Evolutionary conservation across 1,139 yeast species (phyloP).

Genomic region (Yamadazyma triangularis): DNA sequence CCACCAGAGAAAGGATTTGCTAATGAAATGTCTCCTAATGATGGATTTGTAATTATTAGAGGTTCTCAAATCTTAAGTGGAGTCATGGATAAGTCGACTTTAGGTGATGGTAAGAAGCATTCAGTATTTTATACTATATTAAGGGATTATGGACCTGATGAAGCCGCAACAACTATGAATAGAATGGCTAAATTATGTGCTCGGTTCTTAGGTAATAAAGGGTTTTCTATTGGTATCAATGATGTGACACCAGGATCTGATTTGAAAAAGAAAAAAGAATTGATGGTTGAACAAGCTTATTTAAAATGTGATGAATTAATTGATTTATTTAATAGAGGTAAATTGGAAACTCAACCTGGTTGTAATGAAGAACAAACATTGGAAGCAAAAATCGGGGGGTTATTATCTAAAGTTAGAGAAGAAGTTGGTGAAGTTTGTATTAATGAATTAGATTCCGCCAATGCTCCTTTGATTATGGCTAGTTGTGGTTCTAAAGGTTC

Average conservation of each 20-base stretch:
- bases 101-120: slow-evolving; percentile 98
- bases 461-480: slow-evolving; percentile 98
- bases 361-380: slow-evolving; percentile 97
- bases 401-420: slow-evolving; percentile 94
- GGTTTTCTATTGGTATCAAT: slow-evolving; percentile 94
- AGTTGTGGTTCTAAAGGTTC: slow-evolving; percentile 99
- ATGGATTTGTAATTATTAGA: slow-evolving; percentile 86
- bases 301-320: slow-evolving; percentile 89
- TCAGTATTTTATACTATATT: slow-evolving; percentile 93
- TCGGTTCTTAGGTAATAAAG: slow-evolving; percentile 87
- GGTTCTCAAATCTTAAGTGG: slow-evolving; percentile 90
- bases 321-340: slow-evolving; percentile 73
- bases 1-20: slow-evolving; percentile 69
- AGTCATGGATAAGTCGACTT: slow-evolving; percentile 92
- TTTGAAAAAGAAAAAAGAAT: slow-evolving; percentile 74
- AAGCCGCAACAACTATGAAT: slow-evolving; percentile 95
- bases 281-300: slow-evolving; percentile 88
- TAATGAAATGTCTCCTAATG: slow-evolving; percentile 95
- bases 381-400: slow-evolving; percentile 96
- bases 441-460: slow-evolving; percentile 79
- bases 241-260: slow-evolving; percentile 94
- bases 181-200: slow-evolving; percentile 98
- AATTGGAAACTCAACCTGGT: slow-evolving; percentile 97
- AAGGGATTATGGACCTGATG: slow-evolving; percentile 92
- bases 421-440: slow-evolving; percentile 99